A percentile compares a stretch with the other conserved stretches of the same genome.
Conservation (phyloP, 2,329 filamentous ascomycete species). For the Botrytis pseudocinerea region DNA sequence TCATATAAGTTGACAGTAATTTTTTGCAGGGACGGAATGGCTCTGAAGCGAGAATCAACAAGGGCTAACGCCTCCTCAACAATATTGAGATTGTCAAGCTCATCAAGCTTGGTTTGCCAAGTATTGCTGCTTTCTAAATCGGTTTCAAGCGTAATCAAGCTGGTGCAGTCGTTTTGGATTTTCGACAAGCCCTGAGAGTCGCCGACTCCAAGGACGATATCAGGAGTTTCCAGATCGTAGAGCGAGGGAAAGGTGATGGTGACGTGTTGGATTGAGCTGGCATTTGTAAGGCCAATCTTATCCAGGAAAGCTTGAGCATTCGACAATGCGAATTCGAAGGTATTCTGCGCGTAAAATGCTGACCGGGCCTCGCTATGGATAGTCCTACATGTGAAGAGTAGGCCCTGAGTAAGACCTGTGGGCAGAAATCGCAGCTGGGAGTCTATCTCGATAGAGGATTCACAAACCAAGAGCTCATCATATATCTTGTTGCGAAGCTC, state of each 20-base stretch:
- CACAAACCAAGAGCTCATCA: background rate
- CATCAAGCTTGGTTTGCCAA: conserved; percentile 17
- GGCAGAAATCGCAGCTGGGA: background rate
- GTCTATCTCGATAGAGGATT: background rate
- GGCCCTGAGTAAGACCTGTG: conserved; percentile 18
- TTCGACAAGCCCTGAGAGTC: conserved; percentile 25
- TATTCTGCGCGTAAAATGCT: conserved; percentile 32
- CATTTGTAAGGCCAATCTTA: conserved; percentile 31
- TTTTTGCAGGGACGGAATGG: conserved; percentile 33
- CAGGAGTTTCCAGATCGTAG: conserved; percentile 19
- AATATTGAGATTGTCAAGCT: conserved; percentile 22
- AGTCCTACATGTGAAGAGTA: conserved; percentile 31
- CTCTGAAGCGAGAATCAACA: conserved; percentile 32
- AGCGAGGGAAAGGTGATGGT: conserved; percentile 30
- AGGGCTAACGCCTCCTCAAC: conserved; percentile 28
- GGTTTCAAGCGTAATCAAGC: conserved; percentile 29
- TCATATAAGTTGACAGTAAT: conserved; percentile 33
- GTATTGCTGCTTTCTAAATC: conserved; percentile 16
- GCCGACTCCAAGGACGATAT: conserved; percentile 23
- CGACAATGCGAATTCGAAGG: conserved; percentile 31
- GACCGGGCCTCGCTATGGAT: conserved; percentile 32
- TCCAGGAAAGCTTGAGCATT: conserved; percentile 28
- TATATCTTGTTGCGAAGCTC: conserved; percentile 24
- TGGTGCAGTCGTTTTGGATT: conserved; percentile 30
- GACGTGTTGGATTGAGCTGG: conserved; percentile 28